phyloP scores from a whole-genome alignment of 2,329 filamentous ascomycete genomes.

The Cercospora sp. region DNA sequence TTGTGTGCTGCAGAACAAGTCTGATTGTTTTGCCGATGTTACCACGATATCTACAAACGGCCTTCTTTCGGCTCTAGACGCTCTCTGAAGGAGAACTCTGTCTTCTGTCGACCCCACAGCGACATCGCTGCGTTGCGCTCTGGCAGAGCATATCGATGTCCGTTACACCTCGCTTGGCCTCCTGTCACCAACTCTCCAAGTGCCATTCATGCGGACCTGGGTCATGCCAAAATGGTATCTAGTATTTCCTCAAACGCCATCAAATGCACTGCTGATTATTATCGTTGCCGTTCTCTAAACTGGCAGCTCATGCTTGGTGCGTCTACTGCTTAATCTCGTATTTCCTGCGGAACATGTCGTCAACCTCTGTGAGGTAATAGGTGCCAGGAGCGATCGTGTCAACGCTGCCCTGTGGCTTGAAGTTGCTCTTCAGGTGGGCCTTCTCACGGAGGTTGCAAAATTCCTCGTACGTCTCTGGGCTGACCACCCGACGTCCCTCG shows the following conservation, averaged over 20 bases:
- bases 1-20: conserved; percentile 2
- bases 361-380: conserved; percentile 53
- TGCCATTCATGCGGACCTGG: conserved; percentile 1
- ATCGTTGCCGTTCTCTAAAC: neutral
- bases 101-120: neutral
- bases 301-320: neutral
- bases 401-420: conserved; percentile 47
- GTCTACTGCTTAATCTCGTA: conserved; percentile 53
- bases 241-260: conserved; percentile 11
- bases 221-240: conserved; percentile 15
- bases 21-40: conserved; percentile 7
- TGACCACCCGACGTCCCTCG: conserved; percentile 47
- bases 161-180: neutral
- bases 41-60: conserved; percentile 1
- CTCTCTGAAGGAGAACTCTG: neutral
- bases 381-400: conserved; percentile 50
- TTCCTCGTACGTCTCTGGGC: conserved; percentile 54
- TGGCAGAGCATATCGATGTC: neutral
- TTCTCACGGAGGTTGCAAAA: conserved; percentile 55
- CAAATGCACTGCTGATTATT: conserved; percentile 9
- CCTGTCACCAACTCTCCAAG: neutral
- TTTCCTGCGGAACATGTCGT: conserved; percentile 53
- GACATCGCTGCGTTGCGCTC: neutral
- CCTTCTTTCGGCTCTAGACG: neutral
- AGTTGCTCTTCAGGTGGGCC: conserved; percentile 54